Evolutionary conservation across 2,329 filamentous ascomycete species (phyloP), one percentile per base, ranked within the genome.

Genomic region (Chrysoporthe deuterocubensis): DNA sequence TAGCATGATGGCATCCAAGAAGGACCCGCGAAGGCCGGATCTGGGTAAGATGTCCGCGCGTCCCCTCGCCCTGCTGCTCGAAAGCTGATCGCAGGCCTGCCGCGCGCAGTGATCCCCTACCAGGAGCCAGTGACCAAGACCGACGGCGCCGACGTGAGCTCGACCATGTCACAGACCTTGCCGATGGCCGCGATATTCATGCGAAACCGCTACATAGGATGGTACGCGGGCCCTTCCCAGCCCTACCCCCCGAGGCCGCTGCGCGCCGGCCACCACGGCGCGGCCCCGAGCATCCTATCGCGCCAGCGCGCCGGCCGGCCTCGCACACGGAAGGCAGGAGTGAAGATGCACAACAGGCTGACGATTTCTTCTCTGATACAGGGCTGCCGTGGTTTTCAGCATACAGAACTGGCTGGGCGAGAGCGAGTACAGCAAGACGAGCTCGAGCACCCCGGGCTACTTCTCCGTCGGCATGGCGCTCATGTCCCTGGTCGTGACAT

Each of bases 131-230:
- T 85, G 61, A 83, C 87, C 74, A 89, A 90, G 75, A 86, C 85
- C 75, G 85, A 87, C 26, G 75, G 83, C 71, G 82, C 86, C 72
- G 94, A 97, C 76, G 87, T 97, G 79, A 84, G 88, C 64, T 90
- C 91, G 80, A 93, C 85, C 40, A 76, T 90, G 66, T 83, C 86
- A 40, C 95, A 90, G 76, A 96, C 94, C 46, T 84, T 98, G 76
- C 95, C 95, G 68, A 97, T 97, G 95, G 94, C 93, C 68, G 94
- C 94, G 71, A 96, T 97, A 86, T 96, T 97, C 78, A 96, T 92
- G 74, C 87, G 94, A 73, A 97, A 97, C 82, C 92, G 92, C 86
- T 96, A 87, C 75, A 81, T 90, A 67, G 88, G 88, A 76, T 90
- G 88, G 87, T 88, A 79, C 69, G 82, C 77, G 6, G 42, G 9